Evolutionary conservation across 2,329 filamentous ascomycete genomes (phyloP), one percentile per base, ranked within the genome.

Genomic region (Diaporthe longicolla): DNA sequence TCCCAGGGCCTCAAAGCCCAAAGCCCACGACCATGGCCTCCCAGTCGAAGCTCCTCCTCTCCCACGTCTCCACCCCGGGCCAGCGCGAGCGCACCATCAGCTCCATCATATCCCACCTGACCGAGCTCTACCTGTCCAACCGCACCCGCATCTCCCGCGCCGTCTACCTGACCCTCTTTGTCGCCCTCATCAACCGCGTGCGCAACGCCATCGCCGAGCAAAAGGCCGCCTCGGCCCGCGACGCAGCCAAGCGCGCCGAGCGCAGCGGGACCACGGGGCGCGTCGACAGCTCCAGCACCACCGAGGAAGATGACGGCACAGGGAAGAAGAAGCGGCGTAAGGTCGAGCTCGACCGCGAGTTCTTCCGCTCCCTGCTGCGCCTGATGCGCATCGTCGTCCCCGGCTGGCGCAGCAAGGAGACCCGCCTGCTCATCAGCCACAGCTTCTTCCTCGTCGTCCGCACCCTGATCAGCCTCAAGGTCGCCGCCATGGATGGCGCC

Each of bases 131-230:
- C 84, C 88, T 96, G 76, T 88, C 89, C 76, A 92, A 97, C 84
- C 94, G 95, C 78, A 94, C 92, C 68, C 91, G 91, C 77, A 95
- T 98, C 83, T 96, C 94, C 29, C 93, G 94, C 80, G 91, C 91
- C 76, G 91, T 97, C 78, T 97, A 97, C 86, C 86, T 97, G 76
- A 92, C 94, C 37, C 89, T 98, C 78, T 91, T 96, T 78, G 85
- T 96, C 78, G 92, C 94, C 63, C 90, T 98, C 75, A 88, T 93
- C 75, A 95, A 97, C 83, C 95, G 97, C 79, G 92, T 98, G 71
- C 95, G 95, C 79, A 92, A 95, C 89, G 95, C 96, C 79, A 93
- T 98, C 80, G 92, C 93, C 74, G 95, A 98, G 82, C 97, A 98
- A 83, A 98, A 97, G 83, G 94, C 94, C 21, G 94, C 95, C 3